Evolutionary conservation across 2,329 filamentous ascomycete genomes (phyloP).

Genomic region (Trematosphaeria pertusa): DNA sequence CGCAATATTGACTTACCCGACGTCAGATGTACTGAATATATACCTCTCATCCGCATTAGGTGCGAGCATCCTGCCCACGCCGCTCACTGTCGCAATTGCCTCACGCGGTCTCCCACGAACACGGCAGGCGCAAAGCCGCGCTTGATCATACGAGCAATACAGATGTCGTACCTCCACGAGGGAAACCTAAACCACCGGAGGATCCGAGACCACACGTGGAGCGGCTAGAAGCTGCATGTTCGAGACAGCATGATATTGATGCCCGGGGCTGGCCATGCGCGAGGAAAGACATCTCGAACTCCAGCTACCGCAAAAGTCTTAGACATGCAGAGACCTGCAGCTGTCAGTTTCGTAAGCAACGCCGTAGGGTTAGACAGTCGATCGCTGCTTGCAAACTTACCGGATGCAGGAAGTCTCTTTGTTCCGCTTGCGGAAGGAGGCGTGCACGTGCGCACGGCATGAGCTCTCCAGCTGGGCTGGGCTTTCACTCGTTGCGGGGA

Average conservation of each 20-base stretch:
- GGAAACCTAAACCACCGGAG: neutral
- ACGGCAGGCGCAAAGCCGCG: neutral
- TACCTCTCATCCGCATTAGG: neutral
- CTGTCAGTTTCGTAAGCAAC: neutral
- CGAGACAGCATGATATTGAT: constrained; percentile 1
- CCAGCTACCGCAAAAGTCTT: neutral
- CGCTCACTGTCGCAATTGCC: neutral
- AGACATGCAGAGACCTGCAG: constrained; percentile 1
- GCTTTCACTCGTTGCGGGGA: no score
- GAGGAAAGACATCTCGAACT: constrained; percentile 12
- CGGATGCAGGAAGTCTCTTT: no score
- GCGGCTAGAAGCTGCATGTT: constrained; percentile 1
- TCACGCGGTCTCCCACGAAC: neutral
- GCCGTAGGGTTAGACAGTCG: constrained; percentile 12
- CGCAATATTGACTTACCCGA: neutral
- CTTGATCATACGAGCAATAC: neutral
- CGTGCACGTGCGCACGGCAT: constrained; percentile 6
- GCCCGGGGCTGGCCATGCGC: constrained; percentile 8
- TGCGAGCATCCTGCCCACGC: neutral
- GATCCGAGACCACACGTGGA: neutral
- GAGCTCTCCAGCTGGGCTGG: neutral
- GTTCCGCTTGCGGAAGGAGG: constrained; percentile 29
- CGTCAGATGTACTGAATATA: neutral
- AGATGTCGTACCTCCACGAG: constrained; percentile 2
- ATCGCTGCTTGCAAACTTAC: no score